Conservation (phyloP, 805 yeast species). For the Barnettozyma californica region DNA sequence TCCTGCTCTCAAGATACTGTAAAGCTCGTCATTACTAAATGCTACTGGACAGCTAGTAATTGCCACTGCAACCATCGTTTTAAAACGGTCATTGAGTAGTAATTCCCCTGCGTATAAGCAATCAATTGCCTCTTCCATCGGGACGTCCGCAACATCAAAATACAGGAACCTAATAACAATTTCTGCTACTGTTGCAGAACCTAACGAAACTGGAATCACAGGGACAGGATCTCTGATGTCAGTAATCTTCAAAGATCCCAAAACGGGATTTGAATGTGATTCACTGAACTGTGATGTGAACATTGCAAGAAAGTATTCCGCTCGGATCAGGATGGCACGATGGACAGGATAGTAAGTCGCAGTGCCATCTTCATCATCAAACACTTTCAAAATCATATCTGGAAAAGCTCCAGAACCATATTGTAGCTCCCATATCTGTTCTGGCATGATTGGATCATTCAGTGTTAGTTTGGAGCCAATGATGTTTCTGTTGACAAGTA, state of each 20-base stretch:
- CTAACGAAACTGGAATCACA: conserved; percentile 28
- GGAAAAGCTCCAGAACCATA: conserved; percentile 29
- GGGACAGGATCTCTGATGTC: conserved; percentile 22
- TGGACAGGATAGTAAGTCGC: conserved; percentile 55
- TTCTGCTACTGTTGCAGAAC: conserved; percentile 38
- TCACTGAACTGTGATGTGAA: conserved; percentile 47
- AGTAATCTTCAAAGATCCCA: conserved; percentile 10
- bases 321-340: conserved; percentile 51
- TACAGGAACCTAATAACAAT: conserved; percentile 51
- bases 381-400: conserved; percentile 42
- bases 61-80: conserved; percentile 52
- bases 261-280: conserved; percentile 14
- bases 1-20: conserved; percentile 54
- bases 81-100: conserved; percentile 54
- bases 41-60: conserved; percentile 29
- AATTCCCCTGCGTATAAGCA: conserved; percentile 53
- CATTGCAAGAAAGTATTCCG: conserved; percentile 62
- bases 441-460: conserved; percentile 5
- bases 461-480: conserved; percentile 13
- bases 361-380: conserved; percentile 23
- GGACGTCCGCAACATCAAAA: conserved; percentile 51
- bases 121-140: conserved; percentile 47
- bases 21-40: conserved; percentile 36
- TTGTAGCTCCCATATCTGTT: conserved; percentile 12
- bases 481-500: conserved; percentile 15